Evolutionary conservation across 2,329 filamentous ascomycete species (phyloP).

Genomic region (Aspergillus niger): DNA sequence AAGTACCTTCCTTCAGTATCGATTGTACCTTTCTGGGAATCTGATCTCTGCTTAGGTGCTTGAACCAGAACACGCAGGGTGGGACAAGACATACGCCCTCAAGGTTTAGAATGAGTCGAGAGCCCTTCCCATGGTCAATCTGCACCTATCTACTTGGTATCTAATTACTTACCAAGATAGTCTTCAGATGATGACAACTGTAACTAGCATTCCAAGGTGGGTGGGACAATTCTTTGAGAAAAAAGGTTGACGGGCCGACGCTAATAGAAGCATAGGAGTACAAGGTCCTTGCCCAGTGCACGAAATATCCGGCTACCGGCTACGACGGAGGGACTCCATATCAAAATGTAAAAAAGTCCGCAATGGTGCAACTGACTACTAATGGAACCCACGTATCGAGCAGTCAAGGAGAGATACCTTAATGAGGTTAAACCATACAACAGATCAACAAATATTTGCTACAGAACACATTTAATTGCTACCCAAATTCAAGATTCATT

Average conservation of each 20-base stretch:
- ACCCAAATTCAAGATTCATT: background rate
- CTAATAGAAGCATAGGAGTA: conserved; percentile 14
- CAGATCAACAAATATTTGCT: background rate
- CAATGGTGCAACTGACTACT: conserved; percentile 21
- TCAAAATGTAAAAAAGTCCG: conserved; percentile 14
- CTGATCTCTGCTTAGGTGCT: background rate
- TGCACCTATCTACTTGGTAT: no score
- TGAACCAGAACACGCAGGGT: background rate
- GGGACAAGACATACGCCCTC: no score
- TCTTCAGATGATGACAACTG: no score
- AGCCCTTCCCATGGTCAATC: no score
- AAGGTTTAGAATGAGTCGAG: no score
- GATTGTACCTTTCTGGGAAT: background rate
- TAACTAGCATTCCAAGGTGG: background rate
- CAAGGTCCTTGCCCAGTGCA: conserved; percentile 6
- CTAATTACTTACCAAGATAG: no score
- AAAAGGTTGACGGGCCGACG: conserved; percentile 20
- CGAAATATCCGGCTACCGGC: conserved; percentile 18
- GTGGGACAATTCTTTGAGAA: conserved; percentile 15
- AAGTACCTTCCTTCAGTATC: no score
- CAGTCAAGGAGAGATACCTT: no score
- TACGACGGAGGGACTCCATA: background rate
- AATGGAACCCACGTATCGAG: background rate
- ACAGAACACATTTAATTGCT: background rate
- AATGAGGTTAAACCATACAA: background rate